A percentile compares a stretch with the other conserved stretches of the same genome.
Conservation (phyloP, 257 asterid genomes). For the Solanum medicagineum region DNA sequence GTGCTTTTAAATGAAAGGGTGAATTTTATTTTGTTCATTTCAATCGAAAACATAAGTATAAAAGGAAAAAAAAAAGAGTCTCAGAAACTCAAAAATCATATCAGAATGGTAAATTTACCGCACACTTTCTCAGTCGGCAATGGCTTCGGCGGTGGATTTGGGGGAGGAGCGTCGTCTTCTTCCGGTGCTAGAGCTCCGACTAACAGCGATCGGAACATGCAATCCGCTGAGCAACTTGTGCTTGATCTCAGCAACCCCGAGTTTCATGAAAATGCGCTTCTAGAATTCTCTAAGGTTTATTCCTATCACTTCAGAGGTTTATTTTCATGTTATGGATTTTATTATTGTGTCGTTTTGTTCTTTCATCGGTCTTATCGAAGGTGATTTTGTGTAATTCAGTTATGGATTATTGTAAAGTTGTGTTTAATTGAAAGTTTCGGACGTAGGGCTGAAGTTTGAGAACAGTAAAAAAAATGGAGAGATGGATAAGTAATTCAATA, state of each 20-base stretch:
- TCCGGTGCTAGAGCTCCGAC: constrained; percentile 7
- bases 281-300: constrained; percentile 8
- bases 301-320: background rate
- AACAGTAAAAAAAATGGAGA: too few species aligned
- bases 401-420: background rate
- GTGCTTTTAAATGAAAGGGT: background rate
- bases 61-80: background rate
- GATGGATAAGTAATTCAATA: too few species aligned
- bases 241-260: constrained; percentile 8
- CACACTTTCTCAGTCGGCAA: constrained; percentile 19
- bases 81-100: too few species aligned
- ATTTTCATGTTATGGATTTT: background rate
- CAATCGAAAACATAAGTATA: too few species aligned
- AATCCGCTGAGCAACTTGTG: constrained; percentile 31
- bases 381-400: background rate
- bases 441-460: background rate
- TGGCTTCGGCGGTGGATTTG: constrained; percentile 17
- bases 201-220: constrained; percentile 54
- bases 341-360: rapidly evolving
- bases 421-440: background rate
- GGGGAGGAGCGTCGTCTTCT: background rate
- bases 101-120: constrained; percentile 20
- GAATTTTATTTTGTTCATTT: background rate
- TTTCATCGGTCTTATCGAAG: background rate
- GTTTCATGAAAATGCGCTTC: constrained; percentile 11